phyloP scores from a whole-genome alignment of 768 basidiomycete species.

The Udeniomyces megalosporus region DNA sequence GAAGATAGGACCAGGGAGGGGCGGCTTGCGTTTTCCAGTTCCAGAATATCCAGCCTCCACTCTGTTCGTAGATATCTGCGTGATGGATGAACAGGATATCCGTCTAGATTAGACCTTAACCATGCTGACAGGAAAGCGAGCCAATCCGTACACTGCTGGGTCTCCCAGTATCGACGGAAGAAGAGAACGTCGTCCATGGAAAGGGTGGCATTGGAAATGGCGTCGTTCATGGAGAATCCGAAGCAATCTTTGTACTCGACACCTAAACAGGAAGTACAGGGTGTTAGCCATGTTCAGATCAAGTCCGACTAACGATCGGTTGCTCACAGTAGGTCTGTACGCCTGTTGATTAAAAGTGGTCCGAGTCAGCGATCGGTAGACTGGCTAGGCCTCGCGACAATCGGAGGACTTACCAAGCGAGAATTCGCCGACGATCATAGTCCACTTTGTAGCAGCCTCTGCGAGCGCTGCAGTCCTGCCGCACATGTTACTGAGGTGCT shows the following conservation, averaged over 20 bases:
- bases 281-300: background rate
- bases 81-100: background rate
- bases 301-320: background rate
- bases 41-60: conserved; percentile 4
- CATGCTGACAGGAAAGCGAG: background rate
- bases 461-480: background rate
- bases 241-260: background rate
- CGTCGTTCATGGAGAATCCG: background rate
- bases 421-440: conserved; percentile 1
- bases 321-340: conserved; percentile 1
- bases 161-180: conserved; percentile 2
- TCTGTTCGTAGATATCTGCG: background rate
- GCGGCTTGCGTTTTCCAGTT: conserved; percentile 10
- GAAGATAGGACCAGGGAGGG: background rate
- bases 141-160: background rate
- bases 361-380: background rate
- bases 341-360: background rate
- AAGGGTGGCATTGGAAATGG: background rate
- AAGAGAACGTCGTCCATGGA: background rate
- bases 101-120: background rate
- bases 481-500: conserved; percentile 1
- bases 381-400: no score
- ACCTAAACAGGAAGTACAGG: background rate
- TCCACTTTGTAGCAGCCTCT: background rate
- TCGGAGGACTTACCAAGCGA: background rate